phyloP scores from a whole-genome alignment of 176 grass and related monocot genomes.

The Hsuehochloa calcarea region DNA sequence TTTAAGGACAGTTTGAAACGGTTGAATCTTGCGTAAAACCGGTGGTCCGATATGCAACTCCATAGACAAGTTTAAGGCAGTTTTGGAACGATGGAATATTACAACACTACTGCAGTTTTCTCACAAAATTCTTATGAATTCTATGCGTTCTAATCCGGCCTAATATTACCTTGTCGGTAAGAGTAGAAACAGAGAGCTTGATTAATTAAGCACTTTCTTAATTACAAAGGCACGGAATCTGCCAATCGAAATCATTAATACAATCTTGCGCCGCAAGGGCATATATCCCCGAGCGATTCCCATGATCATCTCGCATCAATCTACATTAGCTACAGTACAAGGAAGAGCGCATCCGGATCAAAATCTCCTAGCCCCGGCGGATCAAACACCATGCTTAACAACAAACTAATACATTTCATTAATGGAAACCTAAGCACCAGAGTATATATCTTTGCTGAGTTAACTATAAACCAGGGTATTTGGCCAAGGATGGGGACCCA shows the following conservation, averaged over 20 bases:
- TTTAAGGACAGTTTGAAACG: background rate
- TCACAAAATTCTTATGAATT: background rate
- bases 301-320: background rate
- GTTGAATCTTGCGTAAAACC: background rate
- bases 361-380: background rate
- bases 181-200: background rate
- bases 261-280: background rate
- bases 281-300: constrained; percentile 21
- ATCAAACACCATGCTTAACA: no score
- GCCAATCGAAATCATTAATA: background rate
- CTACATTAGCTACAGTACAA: constrained; percentile 20
- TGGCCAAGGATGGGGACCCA: background rate
- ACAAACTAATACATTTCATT: background rate
- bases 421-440: background rate
- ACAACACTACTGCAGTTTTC: background rate
- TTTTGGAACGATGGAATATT: background rate
- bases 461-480: background rate
- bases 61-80: background rate
- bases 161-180: background rate
- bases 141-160: background rate
- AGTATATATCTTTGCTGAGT: background rate
- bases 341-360: background rate
- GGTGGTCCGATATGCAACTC: background rate
- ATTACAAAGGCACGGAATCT: background rate
- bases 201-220: background rate